A percentile compares a stretch with the other conserved stretches of the same genome.
Conservation (phyloP, 345 rosid species). For the Citrus unshiu region DNA sequence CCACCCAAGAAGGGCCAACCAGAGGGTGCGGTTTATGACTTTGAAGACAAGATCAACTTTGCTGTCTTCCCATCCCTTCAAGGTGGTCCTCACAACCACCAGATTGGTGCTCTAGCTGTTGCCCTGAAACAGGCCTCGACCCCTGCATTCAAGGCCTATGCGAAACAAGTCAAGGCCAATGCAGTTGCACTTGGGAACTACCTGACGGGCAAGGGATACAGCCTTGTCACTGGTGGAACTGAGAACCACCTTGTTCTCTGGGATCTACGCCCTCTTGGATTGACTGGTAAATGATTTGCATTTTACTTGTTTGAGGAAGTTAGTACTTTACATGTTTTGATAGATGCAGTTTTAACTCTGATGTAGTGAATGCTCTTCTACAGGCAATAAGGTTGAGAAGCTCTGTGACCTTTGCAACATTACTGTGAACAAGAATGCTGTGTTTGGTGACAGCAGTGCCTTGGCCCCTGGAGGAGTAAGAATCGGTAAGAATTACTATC, state of each 20-base stretch:
- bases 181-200: slow-evolving; percentile 89
- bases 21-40: slow-evolving; percentile 84
- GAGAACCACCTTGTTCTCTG: slow-evolving; percentile 99
- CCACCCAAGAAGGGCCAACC: slow-evolving; percentile 99
- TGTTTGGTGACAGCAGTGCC: slow-evolving; percentile 99
- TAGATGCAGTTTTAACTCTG: neutral
- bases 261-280: slow-evolving; percentile 99
- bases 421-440: slow-evolving; percentile 98
- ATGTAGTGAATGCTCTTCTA: slow-evolving; percentile 1
- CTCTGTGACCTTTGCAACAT: slow-evolving; percentile 92
- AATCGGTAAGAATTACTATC: slow-evolving; percentile 56
- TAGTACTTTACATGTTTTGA: neutral
- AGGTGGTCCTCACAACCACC: slow-evolving; percentile 99
- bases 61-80: slow-evolving; percentile 98
- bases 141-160: slow-evolving; percentile 94
- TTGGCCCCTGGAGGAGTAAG: slow-evolving; percentile 99
- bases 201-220: slow-evolving; percentile 81
- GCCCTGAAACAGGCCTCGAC: slow-evolving; percentile 81
- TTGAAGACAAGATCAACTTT: slow-evolving; percentile 98
- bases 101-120: slow-evolving; percentile 98
- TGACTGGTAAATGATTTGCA: slow-evolving; percentile 56
- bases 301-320: neutral
- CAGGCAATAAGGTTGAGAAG: slow-evolving; percentile 99
- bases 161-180: slow-evolving; percentile 97
- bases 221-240: slow-evolving; percentile 89